Evolutionary conservation across 257 asterid genomes (phyloP).

Genomic region (Plantago ovata): DNA sequence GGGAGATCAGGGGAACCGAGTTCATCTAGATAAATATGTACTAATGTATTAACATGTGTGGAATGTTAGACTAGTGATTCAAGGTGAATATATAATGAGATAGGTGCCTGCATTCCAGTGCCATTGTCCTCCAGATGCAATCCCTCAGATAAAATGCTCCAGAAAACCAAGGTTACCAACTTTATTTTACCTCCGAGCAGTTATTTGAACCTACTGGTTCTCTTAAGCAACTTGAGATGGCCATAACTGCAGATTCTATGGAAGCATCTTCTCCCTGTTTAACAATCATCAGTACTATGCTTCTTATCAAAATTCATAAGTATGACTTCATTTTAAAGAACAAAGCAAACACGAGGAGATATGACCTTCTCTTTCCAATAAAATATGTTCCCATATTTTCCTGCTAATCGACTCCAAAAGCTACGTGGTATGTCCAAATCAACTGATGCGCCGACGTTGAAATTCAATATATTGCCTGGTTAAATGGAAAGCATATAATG

Average conservation of each 20-base stretch:
- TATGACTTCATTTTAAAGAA: not conserved
- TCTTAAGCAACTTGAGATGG: constrained; percentile 69
- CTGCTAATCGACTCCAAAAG: constrained; percentile 94
- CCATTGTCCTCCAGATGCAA: too few relatives aligned
- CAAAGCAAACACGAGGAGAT: not conserved
- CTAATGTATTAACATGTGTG: too few relatives aligned
- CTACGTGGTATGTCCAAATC: constrained; percentile 90
- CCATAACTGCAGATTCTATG: constrained; percentile 84
- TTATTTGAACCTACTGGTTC: constrained; percentile 74
- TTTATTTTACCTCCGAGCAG: constrained; percentile 63
- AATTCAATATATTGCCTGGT: constrained; percentile 85
- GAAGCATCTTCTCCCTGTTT: constrained; percentile 83
- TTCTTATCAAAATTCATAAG: too few relatives aligned
- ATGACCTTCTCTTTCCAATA: constrained; percentile 91
- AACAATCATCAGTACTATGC: not conserved
- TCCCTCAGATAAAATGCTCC: too few relatives aligned
- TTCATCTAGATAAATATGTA: too few relatives aligned
- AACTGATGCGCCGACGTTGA: constrained; percentile 84
- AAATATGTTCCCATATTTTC: constrained; percentile 87
- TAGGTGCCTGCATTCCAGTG: too few relatives aligned
- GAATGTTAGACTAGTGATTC: too few relatives aligned
- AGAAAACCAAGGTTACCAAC: too few relatives aligned
- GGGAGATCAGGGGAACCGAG: too few relatives aligned
- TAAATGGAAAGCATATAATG: constrained; percentile 2
- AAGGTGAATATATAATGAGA: too few relatives aligned